Percentiles rank a stretch among this genome's conserved stretches.
Evolutionary conservation across 768 basidiomycete genomes (phyloP).

Genomic region (Exsudoporus frostii): DNA sequence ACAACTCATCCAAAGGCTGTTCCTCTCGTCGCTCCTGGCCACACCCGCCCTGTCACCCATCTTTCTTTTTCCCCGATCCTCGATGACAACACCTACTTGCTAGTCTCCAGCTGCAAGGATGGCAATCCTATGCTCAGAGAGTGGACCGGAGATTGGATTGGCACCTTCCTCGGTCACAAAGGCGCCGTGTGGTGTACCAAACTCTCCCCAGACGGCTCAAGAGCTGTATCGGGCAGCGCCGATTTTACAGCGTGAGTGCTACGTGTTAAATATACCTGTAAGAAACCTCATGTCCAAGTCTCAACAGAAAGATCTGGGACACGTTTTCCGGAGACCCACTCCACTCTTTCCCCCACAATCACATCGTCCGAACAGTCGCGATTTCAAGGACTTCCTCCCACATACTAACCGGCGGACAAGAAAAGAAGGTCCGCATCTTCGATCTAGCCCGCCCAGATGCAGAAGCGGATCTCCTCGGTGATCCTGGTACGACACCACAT

Average conservation of each 20-base stretch:
- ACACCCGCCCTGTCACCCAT: conserved; percentile 87
- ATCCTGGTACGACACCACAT: conserved; percentile 61
- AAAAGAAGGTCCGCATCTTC: conserved; percentile 96
- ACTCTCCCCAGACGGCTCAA: conserved; percentile 78
- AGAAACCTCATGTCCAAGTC: conserved; percentile 4
- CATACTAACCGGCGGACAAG: conserved; percentile 90
- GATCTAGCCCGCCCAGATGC: conserved; percentile 85
- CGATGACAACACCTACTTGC: conserved; percentile 80
- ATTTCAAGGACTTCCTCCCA: conserved; percentile 67
- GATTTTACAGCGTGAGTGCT: conserved; percentile 91
- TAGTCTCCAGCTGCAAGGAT: conserved; percentile 98
- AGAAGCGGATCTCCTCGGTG: conserved; percentile 76
- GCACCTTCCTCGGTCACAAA: conserved; percentile 85
- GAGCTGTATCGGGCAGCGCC: conserved; percentile 90
- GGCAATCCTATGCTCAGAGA: conserved; percentile 96
- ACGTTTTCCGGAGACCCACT: conserved; percentile 83
- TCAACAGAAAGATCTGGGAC: conserved; percentile 89
- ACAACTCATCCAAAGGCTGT: conserved; percentile 62
- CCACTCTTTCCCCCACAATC: conserved; percentile 97
- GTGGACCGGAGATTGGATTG: conserved; percentile 99
- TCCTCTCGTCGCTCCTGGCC: conserved; percentile 81
- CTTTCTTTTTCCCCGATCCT: conserved; percentile 88
- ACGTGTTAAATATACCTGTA: background rate
- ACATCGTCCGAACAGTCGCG: conserved; percentile 96
- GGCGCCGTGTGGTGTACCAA: conserved; percentile 98